Evolutionary conservation across 306 rosid genomes (phyloP).

Genomic region (Glycine latifolia): DNA sequence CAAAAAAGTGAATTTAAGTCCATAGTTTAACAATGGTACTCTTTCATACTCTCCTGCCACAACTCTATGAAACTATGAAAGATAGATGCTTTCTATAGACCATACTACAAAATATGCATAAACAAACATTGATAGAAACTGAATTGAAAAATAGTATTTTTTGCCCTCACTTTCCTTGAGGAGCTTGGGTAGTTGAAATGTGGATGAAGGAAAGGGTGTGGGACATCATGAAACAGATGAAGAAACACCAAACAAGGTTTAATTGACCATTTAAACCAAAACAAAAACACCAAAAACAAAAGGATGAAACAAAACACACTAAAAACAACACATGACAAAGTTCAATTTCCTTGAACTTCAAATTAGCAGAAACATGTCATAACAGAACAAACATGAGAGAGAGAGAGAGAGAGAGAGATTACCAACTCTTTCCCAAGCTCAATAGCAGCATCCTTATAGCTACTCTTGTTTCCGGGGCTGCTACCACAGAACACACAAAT

Average conservation of each 20-base stretch:
- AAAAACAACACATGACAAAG: neutral
- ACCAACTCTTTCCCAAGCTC: constrained; percentile 92
- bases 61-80: neutral
- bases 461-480: constrained; percentile 85
- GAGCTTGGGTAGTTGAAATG: neutral
- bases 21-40: neutral
- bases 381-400: neutral
- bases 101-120: constrained; percentile 11
- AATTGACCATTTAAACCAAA: constrained; percentile 1
- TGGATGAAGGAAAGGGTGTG: constrained; percentile 21
- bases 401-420: constrained; percentile 32
- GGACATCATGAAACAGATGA: constrained; percentile 1
- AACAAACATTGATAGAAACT: neutral
- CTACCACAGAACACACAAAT: constrained; percentile 98
- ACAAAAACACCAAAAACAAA: neutral
- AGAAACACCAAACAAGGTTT: neutral
- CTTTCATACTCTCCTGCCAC: neutral
- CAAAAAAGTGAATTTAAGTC: neutral
- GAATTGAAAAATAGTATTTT: neutral
- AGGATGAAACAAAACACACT: neutral
- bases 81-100: neutral
- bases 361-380: neutral
- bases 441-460: constrained; percentile 90
- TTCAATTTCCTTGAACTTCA: neutral
- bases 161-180: neutral